phyloP scores from a whole-genome alignment of 257 asterid species.

The Petrea volubilis region DNA sequence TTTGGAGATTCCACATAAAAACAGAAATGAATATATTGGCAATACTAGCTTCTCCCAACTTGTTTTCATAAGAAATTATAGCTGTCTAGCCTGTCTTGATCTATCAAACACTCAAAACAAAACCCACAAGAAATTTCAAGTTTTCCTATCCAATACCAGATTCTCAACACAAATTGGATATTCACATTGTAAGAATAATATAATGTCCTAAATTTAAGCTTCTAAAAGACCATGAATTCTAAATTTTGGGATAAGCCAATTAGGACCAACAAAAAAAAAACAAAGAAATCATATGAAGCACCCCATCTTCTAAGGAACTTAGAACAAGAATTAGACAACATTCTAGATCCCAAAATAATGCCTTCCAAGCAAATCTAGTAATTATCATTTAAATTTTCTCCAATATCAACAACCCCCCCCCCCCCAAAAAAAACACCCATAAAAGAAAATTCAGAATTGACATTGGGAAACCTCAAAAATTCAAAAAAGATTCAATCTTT shows the following conservation, averaged over 20 bases:
- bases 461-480: conserved; percentile 1
- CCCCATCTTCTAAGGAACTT: background rate
- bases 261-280: too few species aligned
- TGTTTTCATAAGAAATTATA: background rate
- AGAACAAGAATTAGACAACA: background rate
- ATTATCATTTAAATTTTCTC: background rate
- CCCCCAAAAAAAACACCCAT: background rate
- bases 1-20: background rate
- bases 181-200: background rate
- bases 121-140: background rate
- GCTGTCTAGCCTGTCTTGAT: background rate
- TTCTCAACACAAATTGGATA: background rate
- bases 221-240: background rate
- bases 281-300: background rate
- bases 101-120: background rate
- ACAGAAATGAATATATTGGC: too few species aligned
- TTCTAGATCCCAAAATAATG: background rate
- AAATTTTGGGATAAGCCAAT: too few species aligned
- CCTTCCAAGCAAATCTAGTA: background rate
- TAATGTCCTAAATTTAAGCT: background rate
- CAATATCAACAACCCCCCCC: background rate
- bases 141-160: background rate
- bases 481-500: background rate
- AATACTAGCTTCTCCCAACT: background rate
- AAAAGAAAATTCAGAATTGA: background rate